A percentile compares a stretch with the other conserved stretches of the same genome.
phyloP scores from a whole-genome alignment of 495 filamentous ascomycete species.

The Aspergillus ellipticus region DNA sequence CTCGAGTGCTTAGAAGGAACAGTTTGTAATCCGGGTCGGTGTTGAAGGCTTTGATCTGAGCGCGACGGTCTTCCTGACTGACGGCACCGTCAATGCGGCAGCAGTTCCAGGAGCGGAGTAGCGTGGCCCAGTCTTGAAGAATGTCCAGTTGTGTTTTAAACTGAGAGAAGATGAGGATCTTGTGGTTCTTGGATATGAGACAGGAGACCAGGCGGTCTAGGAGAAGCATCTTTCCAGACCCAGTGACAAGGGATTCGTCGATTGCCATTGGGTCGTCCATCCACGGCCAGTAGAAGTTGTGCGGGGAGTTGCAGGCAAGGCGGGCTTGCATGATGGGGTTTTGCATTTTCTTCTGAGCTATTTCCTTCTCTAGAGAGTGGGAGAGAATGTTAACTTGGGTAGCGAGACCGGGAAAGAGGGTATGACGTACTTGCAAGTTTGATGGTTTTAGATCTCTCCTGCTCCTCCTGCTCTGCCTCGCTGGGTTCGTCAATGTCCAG shows the following conservation, averaged over 20 bases:
- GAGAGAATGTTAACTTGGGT: neutral
- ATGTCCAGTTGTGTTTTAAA: constrained; percentile 94
- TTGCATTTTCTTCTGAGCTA: constrained; percentile 87
- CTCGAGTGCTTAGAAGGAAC: constrained; percentile 85
- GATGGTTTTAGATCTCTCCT: constrained; percentile 66
- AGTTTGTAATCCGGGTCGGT: constrained; percentile 62
- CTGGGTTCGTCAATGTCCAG: constrained; percentile 45
- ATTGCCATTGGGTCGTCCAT: constrained; percentile 44
- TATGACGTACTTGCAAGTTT: constrained; percentile 65
- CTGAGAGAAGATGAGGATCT: constrained; percentile 93
- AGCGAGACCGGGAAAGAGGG: neutral
- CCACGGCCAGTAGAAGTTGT: constrained; percentile 97
- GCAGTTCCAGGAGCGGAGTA: constrained; percentile 68
- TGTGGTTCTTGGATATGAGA: constrained; percentile 73
- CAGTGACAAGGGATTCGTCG: constrained; percentile 77
- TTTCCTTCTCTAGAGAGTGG: constrained; percentile 60
- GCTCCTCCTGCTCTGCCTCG: constrained; percentile 55
- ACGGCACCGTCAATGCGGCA: constrained; percentile 94
- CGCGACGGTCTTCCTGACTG: constrained; percentile 70
- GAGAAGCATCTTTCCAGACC: constrained; percentile 92
- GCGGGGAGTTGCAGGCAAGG: constrained; percentile 85
- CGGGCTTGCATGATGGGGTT: constrained; percentile 93
- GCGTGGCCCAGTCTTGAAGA: constrained; percentile 75
- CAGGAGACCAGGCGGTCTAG: constrained; percentile 80
- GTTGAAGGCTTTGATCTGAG: constrained; percentile 87